A percentile compares a stretch with the other conserved stretches of the same genome.
phyloP scores from a whole-genome alignment of 2,329 filamentous ascomycete species.

The Aureobasidium leucospermi region DNA sequence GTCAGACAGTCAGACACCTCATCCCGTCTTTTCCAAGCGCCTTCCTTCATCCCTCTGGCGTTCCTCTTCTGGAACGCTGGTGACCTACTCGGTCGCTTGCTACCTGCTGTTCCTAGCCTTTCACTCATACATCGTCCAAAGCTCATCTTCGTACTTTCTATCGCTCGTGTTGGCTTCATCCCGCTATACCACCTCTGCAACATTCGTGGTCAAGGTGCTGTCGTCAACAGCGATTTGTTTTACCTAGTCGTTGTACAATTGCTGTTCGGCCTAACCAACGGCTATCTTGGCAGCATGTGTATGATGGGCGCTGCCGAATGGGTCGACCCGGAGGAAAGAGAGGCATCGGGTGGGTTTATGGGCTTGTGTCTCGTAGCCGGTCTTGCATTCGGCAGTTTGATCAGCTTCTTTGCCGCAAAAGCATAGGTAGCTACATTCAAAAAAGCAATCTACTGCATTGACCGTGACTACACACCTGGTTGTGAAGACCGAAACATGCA shows the following conservation, averaged over 20 bases:
- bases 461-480: no score
- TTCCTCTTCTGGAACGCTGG: conserved; percentile 94
- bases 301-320: conserved; percentile 86
- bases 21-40: conserved; percentile 57
- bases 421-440: conserved; percentile 13
- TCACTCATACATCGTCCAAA: conserved; percentile 55
- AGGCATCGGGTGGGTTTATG: conserved; percentile 93
- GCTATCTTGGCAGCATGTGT: conserved; percentile 75
- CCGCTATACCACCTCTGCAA: conserved; percentile 90
- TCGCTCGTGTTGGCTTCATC: conserved; percentile 63
- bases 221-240: conserved; percentile 73
- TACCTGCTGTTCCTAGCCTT: conserved; percentile 52
- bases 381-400: conserved; percentile 72
- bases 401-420: conserved; percentile 68
- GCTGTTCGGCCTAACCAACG: conserved; percentile 76
- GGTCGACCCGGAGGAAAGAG: conserved; percentile 74
- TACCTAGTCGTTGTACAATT: conserved; percentile 80
- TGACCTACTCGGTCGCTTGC: conserved; percentile 69
- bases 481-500: no score
- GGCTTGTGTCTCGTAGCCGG: conserved; percentile 80
- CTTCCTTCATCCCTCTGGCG: conserved; percentile 78
- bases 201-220: conserved; percentile 65
- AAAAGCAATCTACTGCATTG: not conserved
- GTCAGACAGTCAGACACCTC: conserved; percentile 37
- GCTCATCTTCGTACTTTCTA: conserved; percentile 58